Conservation (phyloP, 805 yeast genomes). For the Isabelozyma heimii region DNA sequence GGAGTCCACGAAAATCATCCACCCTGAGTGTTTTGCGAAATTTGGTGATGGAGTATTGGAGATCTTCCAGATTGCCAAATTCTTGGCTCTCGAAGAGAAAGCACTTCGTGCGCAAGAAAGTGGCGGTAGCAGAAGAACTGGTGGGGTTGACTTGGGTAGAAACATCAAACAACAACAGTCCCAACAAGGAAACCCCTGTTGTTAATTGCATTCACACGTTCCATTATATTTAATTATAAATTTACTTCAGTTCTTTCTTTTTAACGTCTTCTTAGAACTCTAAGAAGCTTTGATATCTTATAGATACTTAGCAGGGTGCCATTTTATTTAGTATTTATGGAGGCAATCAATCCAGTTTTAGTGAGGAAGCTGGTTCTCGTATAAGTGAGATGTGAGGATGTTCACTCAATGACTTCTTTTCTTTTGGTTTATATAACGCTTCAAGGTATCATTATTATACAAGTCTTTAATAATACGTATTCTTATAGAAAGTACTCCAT, state of each 20-base stretch:
- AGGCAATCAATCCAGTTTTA: too few relatives aligned
- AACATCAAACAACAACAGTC: conserved; percentile 21
- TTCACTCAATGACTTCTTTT: too few relatives aligned
- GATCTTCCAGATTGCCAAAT: conserved; percentile 37
- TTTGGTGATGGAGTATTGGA: conserved; percentile 44
- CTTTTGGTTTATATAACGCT: too few relatives aligned
- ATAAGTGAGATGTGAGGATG: too few relatives aligned
- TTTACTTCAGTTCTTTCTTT: neutral
- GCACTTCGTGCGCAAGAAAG: conserved; percentile 8
- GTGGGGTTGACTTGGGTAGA: conserved; percentile 36
- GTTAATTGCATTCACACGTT: conserved; percentile 13
- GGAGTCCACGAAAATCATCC: conserved; percentile 23
- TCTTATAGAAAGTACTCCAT: too few relatives aligned
- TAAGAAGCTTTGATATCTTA: too few relatives aligned
- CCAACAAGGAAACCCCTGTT: conserved; percentile 19
- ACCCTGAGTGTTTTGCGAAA: conserved; percentile 43
- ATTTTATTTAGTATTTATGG: too few relatives aligned
- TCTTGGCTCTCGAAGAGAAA: conserved; percentile 41
- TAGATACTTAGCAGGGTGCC: too few relatives aligned
- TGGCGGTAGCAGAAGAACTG: conserved; percentile 20
- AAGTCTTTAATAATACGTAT: too few relatives aligned
- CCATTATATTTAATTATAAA: neutral
- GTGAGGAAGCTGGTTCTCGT: too few relatives aligned
- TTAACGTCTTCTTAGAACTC: neutral
- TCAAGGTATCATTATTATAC: too few relatives aligned